Evolutionary conservation across 2,329 filamentous ascomycete genomes (phyloP), one percentile per base, ranked within the genome.

Genomic region (Penicillium verrucosum): DNA sequence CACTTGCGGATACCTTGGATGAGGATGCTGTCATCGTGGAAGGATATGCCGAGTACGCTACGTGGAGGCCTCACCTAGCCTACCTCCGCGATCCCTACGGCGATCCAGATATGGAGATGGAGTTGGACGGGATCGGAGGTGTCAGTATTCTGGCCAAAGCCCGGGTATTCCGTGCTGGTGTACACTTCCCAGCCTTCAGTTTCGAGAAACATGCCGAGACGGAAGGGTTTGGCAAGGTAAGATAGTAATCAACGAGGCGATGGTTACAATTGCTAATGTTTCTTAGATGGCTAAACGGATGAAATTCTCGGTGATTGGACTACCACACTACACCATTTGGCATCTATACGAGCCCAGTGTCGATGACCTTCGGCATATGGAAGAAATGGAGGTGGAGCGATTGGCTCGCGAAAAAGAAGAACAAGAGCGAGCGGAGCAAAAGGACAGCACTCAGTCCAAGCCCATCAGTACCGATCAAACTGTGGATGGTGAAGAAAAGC

Each of bases 71-170:
- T 41, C 94, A 99, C 82, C 81, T 99, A 69, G 94, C 94, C 41
- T 99, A 99, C 72, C 84, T 99, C 8, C 89, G 94, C 58, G 94
- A 99, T 71, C 94, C 94, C 2, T 97, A 96, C 68, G 94, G 94
- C 38, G 94, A 99, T 70, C 93, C 93, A 21, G 94, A 99, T 71
- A 97, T 97, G 88, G 94, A 99, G 73, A 97, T 99, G 94, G 94
- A 99, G 69, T 93, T 99, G 66, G 94, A 99, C 67, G 94, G 94
- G 64, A 92, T 99, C 45, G 93, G 94, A 49, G 94, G 94, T 77
- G 94, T 99, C 66, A 97, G 92, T 77, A 99, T 99, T 68, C 77
- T 99, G 66, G 93, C 94, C 44, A 99, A 97, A 76, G 94, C 94
- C 2, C 89, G 88, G 67, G 94, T 99, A 0, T 99, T 99, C 80